phyloP scores from a whole-genome alignment of 495 filamentous ascomycete genomes.

The Aspergillus campestris region DNA sequence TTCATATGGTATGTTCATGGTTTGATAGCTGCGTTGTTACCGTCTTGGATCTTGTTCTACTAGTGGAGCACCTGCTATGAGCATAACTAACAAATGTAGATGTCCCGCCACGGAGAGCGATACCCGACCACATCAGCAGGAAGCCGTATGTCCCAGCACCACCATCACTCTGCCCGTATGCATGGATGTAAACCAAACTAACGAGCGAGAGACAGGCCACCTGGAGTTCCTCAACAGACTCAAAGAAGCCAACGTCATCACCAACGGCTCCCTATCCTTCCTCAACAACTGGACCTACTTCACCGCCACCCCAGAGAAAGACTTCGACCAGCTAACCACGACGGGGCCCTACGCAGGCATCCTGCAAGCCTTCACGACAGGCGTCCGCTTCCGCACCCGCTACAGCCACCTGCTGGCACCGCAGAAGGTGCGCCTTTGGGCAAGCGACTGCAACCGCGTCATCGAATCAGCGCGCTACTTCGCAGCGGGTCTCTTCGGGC shows the following conservation, averaged over 20 bases:
- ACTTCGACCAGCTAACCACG: conserved; percentile 48
- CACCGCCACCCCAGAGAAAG: conserved; percentile 24
- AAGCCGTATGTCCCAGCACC: conserved; percentile 29
- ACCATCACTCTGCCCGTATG: neutral
- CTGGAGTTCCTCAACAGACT: conserved; percentile 38
- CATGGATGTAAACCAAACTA: neutral
- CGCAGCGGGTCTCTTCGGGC: conserved; percentile 46
- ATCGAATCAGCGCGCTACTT: conserved; percentile 52
- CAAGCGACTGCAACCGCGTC: conserved; percentile 47
- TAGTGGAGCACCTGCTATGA: neutral
- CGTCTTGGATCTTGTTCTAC: neutral
- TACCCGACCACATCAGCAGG: conserved; percentile 49
- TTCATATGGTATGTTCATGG: conserved; percentile 46
- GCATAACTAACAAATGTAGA: conserved; percentile 23
- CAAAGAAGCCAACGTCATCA: conserved; percentile 25
- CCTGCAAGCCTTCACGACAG: conserved; percentile 47
- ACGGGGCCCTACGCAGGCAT: conserved; percentile 51
- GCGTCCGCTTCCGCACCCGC: conserved; percentile 46
- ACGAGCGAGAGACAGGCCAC: conserved; percentile 36
- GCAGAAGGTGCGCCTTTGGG: conserved; percentile 39
- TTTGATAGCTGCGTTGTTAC: neutral
- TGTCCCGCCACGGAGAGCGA: conserved; percentile 52
- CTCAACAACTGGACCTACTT: conserved; percentile 51
- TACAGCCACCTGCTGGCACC: conserved; percentile 38
- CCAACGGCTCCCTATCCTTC: conserved; percentile 46